Percentiles rank a stretch among this genome's conserved stretches.
Evolutionary conservation across 2,329 filamentous ascomycete species (phyloP).

Genomic region (Penicillium expansum): DNA sequence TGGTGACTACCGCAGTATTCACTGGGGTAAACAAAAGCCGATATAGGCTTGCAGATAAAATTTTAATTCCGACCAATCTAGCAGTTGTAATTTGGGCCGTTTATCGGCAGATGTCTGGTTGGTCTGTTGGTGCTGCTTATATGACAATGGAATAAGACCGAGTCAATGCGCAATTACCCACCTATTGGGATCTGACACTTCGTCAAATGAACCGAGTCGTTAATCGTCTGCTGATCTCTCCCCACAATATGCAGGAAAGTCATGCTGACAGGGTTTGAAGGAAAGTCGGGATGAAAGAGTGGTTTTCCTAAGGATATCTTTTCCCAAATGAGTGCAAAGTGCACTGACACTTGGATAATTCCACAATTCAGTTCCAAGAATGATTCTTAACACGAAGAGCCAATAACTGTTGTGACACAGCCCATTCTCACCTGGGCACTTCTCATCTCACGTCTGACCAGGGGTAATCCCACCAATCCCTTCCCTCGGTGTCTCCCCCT

Average conservation of each 20-base stretch:
- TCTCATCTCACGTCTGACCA: not conserved
- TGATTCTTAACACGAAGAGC: not conserved
- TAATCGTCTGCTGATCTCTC: slow-evolving; percentile 10
- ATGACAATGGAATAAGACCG: slow-evolving; percentile 4
- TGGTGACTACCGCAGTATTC: slow-evolving; percentile 3
- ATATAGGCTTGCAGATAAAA: not conserved
- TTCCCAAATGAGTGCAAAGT: not conserved
- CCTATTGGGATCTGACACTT: slow-evolving; percentile 1
- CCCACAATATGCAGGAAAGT: slow-evolving; percentile 3
- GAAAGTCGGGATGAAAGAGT: not conserved
- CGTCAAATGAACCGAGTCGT: slow-evolving; percentile 15
- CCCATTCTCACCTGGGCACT: not conserved
- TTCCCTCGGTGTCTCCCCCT: not conserved
- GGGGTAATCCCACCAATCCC: slow-evolving; percentile 5
- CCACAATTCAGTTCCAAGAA: not conserved
- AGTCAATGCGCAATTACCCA: slow-evolving; percentile 3
- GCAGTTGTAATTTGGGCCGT: slow-evolving; percentile 6
- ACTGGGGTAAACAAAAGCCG: not conserved
- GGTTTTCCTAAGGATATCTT: not conserved
- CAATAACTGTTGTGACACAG: not conserved
- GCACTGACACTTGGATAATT: not conserved
- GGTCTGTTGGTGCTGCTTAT: not conserved
- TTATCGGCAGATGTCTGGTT: not conserved
- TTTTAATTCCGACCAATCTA: not conserved
- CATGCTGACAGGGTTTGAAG: not conserved